These are phyloP conservation scores for Xylariales sp. DNA, from an alignment of 2,329 filamentous ascomycete species.

Conservation along the genomic window DNA sequence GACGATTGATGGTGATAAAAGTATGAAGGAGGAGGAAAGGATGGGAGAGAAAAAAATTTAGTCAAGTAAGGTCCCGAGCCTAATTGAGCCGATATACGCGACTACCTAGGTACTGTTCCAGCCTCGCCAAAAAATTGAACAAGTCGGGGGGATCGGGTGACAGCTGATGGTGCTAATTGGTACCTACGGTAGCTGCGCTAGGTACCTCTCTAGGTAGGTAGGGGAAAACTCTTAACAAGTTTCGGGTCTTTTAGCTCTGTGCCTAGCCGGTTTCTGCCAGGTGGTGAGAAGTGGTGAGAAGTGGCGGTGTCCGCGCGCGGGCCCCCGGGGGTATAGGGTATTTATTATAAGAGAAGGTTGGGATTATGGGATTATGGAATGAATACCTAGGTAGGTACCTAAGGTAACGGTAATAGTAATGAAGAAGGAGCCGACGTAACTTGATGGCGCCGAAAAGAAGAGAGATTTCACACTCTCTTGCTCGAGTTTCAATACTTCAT, in stretches of 20 bases:
- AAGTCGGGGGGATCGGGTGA: constrained; percentile 1
- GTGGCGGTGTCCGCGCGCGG: constrained; percentile 18
- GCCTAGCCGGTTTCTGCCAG: constrained; percentile 9
- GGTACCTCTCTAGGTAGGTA: not conserved
- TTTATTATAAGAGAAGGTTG: not conserved
- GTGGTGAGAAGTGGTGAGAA: constrained; percentile 31
- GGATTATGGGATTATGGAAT: no score
- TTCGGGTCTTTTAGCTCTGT: not conserved
- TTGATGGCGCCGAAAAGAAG: not conserved
- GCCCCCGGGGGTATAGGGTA: not conserved
- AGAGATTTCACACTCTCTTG: not conserved
- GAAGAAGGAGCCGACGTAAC: constrained; percentile 11
- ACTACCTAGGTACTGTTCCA: constrained; percentile 36
- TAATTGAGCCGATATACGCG: constrained; percentile 35
- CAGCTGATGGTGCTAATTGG: constrained; percentile 17
- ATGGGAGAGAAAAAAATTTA: constrained; percentile 13
- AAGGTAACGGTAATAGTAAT: not conserved
- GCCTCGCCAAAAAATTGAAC: constrained; percentile 41
- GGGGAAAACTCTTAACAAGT: constrained; percentile 4
- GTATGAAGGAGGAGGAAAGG: not conserved
- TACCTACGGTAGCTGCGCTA: not conserved
- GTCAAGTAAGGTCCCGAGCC: constrained; percentile 24
- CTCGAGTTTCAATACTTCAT: not conserved
- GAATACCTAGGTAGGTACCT: no score
- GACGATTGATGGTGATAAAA: not conserved